Percentiles rank a stretch among this genome's conserved stretches.
phyloP scores from a whole-genome alignment of 139 green algal genomes.

The Edaphochlamys debaryana region DNA sequence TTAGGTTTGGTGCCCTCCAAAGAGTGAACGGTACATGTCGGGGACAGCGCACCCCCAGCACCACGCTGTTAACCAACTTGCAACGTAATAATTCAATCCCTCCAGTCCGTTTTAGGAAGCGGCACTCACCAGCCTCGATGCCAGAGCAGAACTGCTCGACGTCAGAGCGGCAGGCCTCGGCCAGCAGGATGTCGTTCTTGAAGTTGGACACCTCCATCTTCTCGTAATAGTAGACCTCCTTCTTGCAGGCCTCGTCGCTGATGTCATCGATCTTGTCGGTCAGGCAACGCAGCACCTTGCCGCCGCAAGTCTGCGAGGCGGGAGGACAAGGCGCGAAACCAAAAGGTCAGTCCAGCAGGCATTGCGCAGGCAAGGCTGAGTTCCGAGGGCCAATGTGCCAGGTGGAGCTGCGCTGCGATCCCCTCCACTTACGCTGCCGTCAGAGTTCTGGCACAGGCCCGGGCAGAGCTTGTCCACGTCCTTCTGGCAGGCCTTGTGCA shows the following conservation, averaged over 20 bases:
- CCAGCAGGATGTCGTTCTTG: constrained; percentile 78
- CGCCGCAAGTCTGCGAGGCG: constrained; percentile 71
- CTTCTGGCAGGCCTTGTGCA: constrained; percentile 76
- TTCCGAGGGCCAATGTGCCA: too few relatives aligned
- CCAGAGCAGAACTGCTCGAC: constrained; percentile 76
- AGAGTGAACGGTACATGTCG: too few relatives aligned
- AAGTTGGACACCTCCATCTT: constrained; percentile 83
- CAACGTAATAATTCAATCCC: too few relatives aligned
- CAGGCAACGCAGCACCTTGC: constrained; percentile 87
- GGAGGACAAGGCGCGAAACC: neutral
- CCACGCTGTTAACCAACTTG: too few relatives aligned
- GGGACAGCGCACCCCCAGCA: too few relatives aligned
- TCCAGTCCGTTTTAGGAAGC: too few relatives aligned
- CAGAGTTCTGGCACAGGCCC: constrained; percentile 57
- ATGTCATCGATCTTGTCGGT: constrained; percentile 80
- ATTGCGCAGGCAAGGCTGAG: too few relatives aligned
- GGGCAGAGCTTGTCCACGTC: constrained; percentile 81
- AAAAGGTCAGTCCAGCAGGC: neutral
- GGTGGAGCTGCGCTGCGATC: neutral
- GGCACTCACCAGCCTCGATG: constrained; percentile 69
- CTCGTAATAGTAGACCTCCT: constrained; percentile 85
- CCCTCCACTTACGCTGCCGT: constrained; percentile 37
- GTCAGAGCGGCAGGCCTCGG: constrained; percentile 74
- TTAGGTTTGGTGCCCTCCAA: too few relatives aligned
- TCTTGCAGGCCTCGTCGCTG: constrained; percentile 69